Conservation (phyloP, 163 green algal genomes). For the Botryococcus braunii region DNA sequence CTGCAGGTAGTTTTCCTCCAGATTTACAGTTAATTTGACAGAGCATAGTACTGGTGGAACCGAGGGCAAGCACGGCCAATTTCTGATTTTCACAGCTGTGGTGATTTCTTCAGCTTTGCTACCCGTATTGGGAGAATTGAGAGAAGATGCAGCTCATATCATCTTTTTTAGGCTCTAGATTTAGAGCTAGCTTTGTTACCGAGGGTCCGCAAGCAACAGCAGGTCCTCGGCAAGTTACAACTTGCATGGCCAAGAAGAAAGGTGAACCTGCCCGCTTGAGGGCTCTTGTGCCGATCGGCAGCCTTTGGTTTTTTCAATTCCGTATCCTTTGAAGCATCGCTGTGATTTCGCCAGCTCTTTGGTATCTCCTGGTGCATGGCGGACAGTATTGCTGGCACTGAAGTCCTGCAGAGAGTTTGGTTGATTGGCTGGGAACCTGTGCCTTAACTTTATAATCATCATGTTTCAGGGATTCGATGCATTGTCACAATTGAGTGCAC, state of each 20-base stretch:
- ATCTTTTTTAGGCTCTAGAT: constrained; percentile 2
- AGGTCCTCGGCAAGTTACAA: constrained; percentile 45
- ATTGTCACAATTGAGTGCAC: constrained; percentile 96
- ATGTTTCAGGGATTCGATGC: constrained; percentile 44
- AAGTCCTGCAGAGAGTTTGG: not conserved
- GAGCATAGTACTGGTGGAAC: too few relatives aligned
- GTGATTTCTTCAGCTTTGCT: too few relatives aligned
- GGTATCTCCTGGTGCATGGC: not conserved
- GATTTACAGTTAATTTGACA: too few relatives aligned
- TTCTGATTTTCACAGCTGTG: too few relatives aligned
- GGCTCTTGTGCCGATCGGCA: not conserved
- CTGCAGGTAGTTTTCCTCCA: too few relatives aligned
- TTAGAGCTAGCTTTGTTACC: constrained; percentile 1
- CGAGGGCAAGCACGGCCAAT: too few relatives aligned
- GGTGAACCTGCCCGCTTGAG: too few relatives aligned
- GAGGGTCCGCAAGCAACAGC: constrained; percentile 8
- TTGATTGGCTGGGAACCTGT: not conserved
- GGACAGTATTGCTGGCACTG: not conserved
- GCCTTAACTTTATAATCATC: not conserved
- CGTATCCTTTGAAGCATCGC: not conserved
- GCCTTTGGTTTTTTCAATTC: not conserved
- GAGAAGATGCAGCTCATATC: too few relatives aligned
- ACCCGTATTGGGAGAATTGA: too few relatives aligned
- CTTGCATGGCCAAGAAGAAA: constrained; percentile 91
- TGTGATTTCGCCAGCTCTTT: not conserved